Base-by-base conservation (phyloP, 495 filamentous ascomycete species). In the Xylaria sp. region DNA sequence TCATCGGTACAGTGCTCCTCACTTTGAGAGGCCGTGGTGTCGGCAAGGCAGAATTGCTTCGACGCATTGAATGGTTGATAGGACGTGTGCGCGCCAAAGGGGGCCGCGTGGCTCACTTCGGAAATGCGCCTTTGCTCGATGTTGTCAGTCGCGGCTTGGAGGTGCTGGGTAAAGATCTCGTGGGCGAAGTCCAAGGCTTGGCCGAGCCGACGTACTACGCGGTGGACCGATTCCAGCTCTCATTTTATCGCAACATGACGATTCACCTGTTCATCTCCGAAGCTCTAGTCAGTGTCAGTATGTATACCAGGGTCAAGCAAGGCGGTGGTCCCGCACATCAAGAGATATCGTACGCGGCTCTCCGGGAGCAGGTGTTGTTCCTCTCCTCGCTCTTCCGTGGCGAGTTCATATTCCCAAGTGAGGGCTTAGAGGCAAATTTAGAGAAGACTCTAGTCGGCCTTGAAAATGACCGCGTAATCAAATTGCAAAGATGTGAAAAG, bases 171-270 rank as follows among this genome's bases (percentile, higher is more conserved):
- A 91, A 93, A 41, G 91, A 93, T 68, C 87, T 99, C 5, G 93
- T 99, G 1, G 94, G 94, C 6, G 81, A 90, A 1, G 88, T 97
- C 1, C 84, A 90, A 55, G 93, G 90, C 3, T 81, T 99, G 17
- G 90, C 90, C 0, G 96, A 99, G 77, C 91, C 92, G 15, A 97
- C 95, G 0, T 98, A 92, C 78, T 97, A 92, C 74, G 95, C 96
- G 3, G 93, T 97, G 35, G 96, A 99, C 79, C 88, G 95, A 62
- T 99, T 99, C 82, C 95, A 98, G 75, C 88, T 99, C 11, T 96
- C 93, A 0, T 99, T 98, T 81, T 99, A 98, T 80, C 90, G 96
- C 52, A 99, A 99, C 79, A 98, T 98, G 95, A 97, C 94, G 1
- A 99, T 99, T 64, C 96, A 99, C 77, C 88, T 99, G 2, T 99